These are phyloP conservation scores for Aegilops bicornis DNA, from an alignment of 176 grass and related monocot genomes.

Conservation along the genomic window DNA sequence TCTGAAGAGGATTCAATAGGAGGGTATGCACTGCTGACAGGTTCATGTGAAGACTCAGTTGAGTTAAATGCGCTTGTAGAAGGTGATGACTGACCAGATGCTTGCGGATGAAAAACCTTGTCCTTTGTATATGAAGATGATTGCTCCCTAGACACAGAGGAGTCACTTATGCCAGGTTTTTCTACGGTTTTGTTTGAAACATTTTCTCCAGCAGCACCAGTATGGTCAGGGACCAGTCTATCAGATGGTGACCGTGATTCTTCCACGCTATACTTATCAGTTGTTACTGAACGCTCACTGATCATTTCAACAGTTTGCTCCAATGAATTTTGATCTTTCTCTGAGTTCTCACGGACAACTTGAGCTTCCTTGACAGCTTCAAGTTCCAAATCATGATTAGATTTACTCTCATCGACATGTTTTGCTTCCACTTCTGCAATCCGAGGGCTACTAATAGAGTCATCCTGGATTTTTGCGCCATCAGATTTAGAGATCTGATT, in stretches of 20 bases:
- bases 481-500: conserved; percentile 43
- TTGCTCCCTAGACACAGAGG: conserved; percentile 38
- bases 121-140: conserved; percentile 43
- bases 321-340: conserved; percentile 33
- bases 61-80: conserved; percentile 57
- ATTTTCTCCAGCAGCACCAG: conserved; percentile 47
- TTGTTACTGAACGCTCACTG: conserved; percentile 42
- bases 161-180: conserved; percentile 48
- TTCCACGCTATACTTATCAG: conserved; percentile 60
- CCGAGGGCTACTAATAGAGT: conserved; percentile 30
- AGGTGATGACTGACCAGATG: conserved; percentile 46
- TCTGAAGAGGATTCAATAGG: conserved; percentile 50
- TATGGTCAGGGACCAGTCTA: conserved; percentile 28
- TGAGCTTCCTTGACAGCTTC: conserved; percentile 60
- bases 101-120: conserved; percentile 54
- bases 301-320: conserved; percentile 59
- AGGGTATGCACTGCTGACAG: conserved; percentile 35
- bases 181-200: conserved; percentile 43
- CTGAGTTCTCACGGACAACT: conserved; percentile 44
- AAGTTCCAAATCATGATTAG: conserved; percentile 32
- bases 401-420: conserved; percentile 43
- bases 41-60: conserved; percentile 60
- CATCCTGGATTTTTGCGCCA: conserved; percentile 50
- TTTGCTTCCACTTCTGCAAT: conserved; percentile 43
- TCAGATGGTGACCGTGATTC: conserved; percentile 44